Evolutionary conservation across 352 stramenopile species (phyloP), one percentile per base, ranked within the genome.

Genomic region (Phytophthora foliorum): DNA sequence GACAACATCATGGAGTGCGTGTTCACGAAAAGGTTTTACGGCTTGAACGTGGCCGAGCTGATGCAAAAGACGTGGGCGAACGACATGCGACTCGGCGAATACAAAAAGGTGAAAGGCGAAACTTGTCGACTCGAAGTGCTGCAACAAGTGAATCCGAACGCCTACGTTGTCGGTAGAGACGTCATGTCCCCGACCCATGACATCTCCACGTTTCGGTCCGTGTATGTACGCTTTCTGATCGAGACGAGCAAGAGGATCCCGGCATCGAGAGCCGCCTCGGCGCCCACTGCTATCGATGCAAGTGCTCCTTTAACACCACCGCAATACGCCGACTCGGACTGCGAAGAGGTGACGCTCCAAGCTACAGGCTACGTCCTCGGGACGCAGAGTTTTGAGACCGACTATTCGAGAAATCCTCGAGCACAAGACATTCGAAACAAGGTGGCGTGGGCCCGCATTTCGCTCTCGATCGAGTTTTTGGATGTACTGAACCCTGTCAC

Each of bases 51-150:
- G 1, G 53, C 61, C 2, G 21, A 63, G 4, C 31, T 81, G 32
- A 74, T 80, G 72, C 59, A 75, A 31, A 80, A 80, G 57, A 80
- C 73, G 19, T 86, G 78, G 78, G 59, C 63, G 14, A 75, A 79
- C n/a, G 72, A 86, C 51, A 69, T 80, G 56, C 54, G 72, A 8
- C 72, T 83, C 7, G 64, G 73, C 2, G 57, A 72, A 22, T 80
- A 75, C 57, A 67, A 74, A 25, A 77, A 76, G 42, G 74, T 85
- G 31, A 82, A 81, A 46, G 67, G 64, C 41, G 74, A 85, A 51
- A 80, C 75, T 17, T 57, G 54, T 11, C 72, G 75, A 0, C 46
- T 86, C 7, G 63, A 83, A 44, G 68, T 83, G 11, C 29, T 86
- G 24, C 77, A 86, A 25, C 60, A 72, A 25, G 56, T 77, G 25